Percentiles rank a stretch among this genome's conserved stretches.
Evolutionary conservation across 1,284 basidiomycete species (phyloP).

Genomic region (Sanghuangporus weigelae): DNA sequence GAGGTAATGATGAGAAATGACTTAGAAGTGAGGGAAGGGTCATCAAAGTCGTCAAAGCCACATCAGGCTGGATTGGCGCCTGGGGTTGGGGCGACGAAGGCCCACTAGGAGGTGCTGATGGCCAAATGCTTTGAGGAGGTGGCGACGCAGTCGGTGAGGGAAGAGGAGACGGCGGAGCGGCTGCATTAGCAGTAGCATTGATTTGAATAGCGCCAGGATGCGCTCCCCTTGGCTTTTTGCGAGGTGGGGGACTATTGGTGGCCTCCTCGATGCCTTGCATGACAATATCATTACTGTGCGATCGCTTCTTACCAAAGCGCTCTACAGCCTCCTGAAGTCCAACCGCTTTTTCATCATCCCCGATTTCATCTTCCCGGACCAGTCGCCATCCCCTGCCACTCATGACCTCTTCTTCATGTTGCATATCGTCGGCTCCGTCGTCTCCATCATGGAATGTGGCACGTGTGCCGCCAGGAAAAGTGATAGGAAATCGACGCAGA

Average conservation of each 20-base stretch:
- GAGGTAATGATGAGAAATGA: constrained; percentile 69
- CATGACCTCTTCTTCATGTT: constrained; percentile 61
- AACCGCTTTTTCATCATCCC: constrained; percentile 46
- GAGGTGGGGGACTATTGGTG: constrained; percentile 53
- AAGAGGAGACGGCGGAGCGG: constrained; percentile 68
- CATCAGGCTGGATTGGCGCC: constrained; percentile 71
- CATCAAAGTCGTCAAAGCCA: constrained; percentile 70
- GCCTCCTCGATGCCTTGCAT: constrained; percentile 73
- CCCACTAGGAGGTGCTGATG: constrained; percentile 70
- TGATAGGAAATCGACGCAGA: constrained; percentile 65
- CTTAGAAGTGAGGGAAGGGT: constrained; percentile 72
- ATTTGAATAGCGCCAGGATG: constrained; percentile 52
- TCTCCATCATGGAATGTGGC: constrained; percentile 72
- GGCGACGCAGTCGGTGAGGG: constrained; percentile 81
- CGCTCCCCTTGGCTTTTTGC: constrained; percentile 68
- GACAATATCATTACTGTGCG: constrained; percentile 60
- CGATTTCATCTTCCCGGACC: constrained; percentile 56
- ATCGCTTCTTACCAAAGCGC: constrained; percentile 73
- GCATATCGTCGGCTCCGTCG: constrained; percentile 56
- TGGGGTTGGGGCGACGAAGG: constrained; percentile 62
- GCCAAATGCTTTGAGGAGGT: constrained; percentile 65
- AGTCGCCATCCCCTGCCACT: constrained; percentile 72
- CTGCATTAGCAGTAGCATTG: constrained; percentile 61
- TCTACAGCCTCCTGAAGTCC: constrained; percentile 73
- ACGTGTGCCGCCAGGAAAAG: constrained; percentile 71